phyloP scores from a whole-genome alignment of 345 rosid genomes.

The Trapa incisa region DNA sequence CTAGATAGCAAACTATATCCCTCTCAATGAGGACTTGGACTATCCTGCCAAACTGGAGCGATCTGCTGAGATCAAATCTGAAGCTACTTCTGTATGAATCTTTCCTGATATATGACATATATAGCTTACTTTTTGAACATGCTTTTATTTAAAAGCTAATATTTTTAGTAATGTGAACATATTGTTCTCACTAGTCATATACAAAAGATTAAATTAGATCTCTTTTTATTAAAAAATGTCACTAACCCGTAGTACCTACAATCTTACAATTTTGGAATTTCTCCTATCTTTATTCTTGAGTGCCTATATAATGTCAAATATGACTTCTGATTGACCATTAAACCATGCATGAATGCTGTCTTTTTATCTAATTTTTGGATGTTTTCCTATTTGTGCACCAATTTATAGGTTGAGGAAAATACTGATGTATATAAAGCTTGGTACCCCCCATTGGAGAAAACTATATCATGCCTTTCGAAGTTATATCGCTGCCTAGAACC shows the following conservation, averaged over 20 bases:
- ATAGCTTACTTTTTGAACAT: not conserved
- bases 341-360: not conserved
- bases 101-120: not conserved
- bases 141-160: not conserved
- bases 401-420: slow-evolving; percentile 50
- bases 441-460: slow-evolving; percentile 95
- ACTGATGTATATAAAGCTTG: slow-evolving; percentile 62
- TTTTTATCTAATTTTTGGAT: not conserved
- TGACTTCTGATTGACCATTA: not conserved
- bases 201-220: not conserved
- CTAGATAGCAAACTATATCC: slow-evolving; percentile 84
- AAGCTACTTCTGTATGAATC: slow-evolving; percentile 31
- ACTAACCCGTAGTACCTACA: not conserved
- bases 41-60: slow-evolving; percentile 84
- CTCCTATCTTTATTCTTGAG: not conserved
- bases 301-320: not conserved
- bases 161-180: not conserved
- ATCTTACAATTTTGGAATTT: not conserved
- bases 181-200: not conserved
- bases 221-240: not conserved
- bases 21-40: slow-evolving; percentile 68
- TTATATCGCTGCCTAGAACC: slow-evolving; percentile 78
- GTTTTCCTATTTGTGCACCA: slow-evolving; percentile 3
- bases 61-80: slow-evolving; percentile 34
- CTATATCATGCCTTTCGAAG: slow-evolving; percentile 83